A percentile compares a stretch with the other conserved stretches of the same genome.
Conservation (phyloP, 2,329 filamentous ascomycete species). For the Helminthosporium solani region DNA sequence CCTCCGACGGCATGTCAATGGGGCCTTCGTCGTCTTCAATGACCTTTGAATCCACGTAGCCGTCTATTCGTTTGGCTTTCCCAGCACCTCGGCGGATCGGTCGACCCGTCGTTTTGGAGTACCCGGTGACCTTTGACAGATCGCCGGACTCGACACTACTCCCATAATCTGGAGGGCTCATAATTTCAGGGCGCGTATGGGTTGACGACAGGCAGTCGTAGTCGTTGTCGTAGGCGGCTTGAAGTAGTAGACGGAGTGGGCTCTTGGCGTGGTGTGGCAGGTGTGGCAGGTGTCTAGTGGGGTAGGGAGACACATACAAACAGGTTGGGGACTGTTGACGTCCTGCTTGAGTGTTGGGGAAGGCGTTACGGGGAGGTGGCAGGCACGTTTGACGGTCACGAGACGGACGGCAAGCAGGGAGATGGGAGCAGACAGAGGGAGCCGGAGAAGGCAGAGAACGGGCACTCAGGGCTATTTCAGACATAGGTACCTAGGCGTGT, state of each 20-base stretch:
- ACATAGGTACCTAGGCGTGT: too few species aligned
- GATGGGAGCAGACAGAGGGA: not conserved
- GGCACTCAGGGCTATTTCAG: too few species aligned
- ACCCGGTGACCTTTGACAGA: slow-evolving; percentile 29
- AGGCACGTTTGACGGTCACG: slow-evolving; percentile 1
- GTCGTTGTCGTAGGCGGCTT: not conserved
- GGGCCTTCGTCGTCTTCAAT: slow-evolving; percentile 35
- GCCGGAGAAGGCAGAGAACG: too few species aligned
- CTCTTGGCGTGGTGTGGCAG: too few species aligned
- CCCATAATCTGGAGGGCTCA: too few species aligned
- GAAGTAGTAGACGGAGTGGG: not conserved
- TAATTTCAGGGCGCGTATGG: slow-evolving; percentile 5
- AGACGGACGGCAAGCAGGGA: not conserved
- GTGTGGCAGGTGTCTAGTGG: not conserved
- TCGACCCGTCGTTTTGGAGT: slow-evolving; percentile 43
- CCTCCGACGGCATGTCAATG: slow-evolving; percentile 27
- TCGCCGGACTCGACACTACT: slow-evolving; percentile 36
- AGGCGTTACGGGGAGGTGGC: not conserved
- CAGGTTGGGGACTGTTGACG: not conserved
- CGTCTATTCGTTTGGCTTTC: slow-evolving; percentile 33
- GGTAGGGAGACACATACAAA: not conserved
- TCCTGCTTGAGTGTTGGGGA: not conserved
- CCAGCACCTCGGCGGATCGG: slow-evolving; percentile 47
- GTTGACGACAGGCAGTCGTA: slow-evolving; percentile 4
- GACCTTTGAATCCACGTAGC: slow-evolving; percentile 45